Base-by-base conservation (phyloP, 257 asterid genomes). In the Nicotiana paniculata region DNA sequence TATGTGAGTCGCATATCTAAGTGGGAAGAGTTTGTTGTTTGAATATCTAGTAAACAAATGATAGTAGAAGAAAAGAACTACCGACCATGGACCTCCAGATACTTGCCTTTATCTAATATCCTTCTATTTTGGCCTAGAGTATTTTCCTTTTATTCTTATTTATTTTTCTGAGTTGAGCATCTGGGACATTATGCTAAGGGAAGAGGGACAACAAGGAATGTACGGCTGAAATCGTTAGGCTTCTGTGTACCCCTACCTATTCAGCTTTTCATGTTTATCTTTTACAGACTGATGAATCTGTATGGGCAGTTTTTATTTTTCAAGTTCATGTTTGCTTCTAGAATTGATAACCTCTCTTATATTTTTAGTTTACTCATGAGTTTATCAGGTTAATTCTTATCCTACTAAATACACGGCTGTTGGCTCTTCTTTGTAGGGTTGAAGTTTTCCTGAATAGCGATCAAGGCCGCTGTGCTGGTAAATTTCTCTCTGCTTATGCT, bases 381-480 rank as follows among this genome's bases (percentile, higher is more conserved):
- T 74, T 26, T 48, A 24, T 74, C 63, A 48, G 63, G 63, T 51
- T 15, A 26, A 51, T 35, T 51, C 3, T 26, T 3, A 75, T 75
- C 51, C 24, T 75, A 28, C 15, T 75, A 75, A 58, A 43, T 18
- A 21, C 43, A 63, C 35, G 7, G 5, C 7, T n/a, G 24, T 37
- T 21, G 64, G 39, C 9, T 72, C 79, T 82, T 88, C 80, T 79
- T 86, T 88, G 83, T 91, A 94, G 98, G 91, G 89, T 96, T 85
- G 97, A 91, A 24, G 91, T 92, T 68, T 96, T 94, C 89, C 66
- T 91, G 86, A 93, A 84, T 88, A 94, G 98, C 55, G 98, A 96
- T 91, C 99, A 96, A 82, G 89, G 89, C 80, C 98, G 97, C 70
- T 93, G 95, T 86, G 98, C 99, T 69, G 87, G 87, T 79, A 91